phyloP scores from a whole-genome alignment of 2,329 filamentous ascomycete genomes.

The Aplosporella prunicola region DNA sequence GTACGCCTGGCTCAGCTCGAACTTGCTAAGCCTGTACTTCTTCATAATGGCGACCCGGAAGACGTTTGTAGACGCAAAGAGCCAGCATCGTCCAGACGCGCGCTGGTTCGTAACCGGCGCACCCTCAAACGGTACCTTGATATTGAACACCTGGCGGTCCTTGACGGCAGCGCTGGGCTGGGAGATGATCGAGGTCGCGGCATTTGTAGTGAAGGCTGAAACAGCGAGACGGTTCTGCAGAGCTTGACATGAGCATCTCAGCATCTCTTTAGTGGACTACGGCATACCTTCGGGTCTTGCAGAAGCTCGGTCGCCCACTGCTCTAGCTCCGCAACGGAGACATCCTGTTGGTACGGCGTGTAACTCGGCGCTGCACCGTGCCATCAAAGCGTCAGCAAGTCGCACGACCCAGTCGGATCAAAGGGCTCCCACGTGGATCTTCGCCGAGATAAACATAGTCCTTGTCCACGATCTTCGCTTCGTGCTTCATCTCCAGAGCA shows the following conservation, averaged over 20 bases:
- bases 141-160: constrained; percentile 74
- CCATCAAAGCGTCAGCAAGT: neutral
- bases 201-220: constrained; percentile 58
- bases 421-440: constrained; percentile 28
- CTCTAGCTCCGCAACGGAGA: constrained; percentile 44
- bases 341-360: constrained; percentile 21
- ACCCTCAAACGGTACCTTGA: constrained; percentile 73
- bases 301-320: constrained; percentile 55
- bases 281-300: constrained; percentile 52
- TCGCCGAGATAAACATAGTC: constrained; percentile 46
- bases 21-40: constrained; percentile 64
- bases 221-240: constrained; percentile 62
- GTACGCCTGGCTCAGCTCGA: constrained; percentile 81
- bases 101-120: constrained; percentile 77
- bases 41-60: constrained; percentile 85
- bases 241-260: constrained; percentile 6
- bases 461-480: constrained; percentile 32
- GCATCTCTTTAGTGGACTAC: neutral
- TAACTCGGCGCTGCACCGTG: constrained; percentile 19
- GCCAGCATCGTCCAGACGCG: constrained; percentile 76
- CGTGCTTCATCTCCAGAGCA: constrained; percentile 37
- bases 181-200: constrained; percentile 56
- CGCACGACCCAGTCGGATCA: neutral
- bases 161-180: constrained; percentile 53
- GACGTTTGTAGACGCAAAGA: constrained; percentile 85